Percentiles rank a stretch among this genome's conserved stretches.
Evolutionary conservation across 352 stramenopile genomes (phyloP).

Genomic region (Saprolegnia diclina): DNA sequence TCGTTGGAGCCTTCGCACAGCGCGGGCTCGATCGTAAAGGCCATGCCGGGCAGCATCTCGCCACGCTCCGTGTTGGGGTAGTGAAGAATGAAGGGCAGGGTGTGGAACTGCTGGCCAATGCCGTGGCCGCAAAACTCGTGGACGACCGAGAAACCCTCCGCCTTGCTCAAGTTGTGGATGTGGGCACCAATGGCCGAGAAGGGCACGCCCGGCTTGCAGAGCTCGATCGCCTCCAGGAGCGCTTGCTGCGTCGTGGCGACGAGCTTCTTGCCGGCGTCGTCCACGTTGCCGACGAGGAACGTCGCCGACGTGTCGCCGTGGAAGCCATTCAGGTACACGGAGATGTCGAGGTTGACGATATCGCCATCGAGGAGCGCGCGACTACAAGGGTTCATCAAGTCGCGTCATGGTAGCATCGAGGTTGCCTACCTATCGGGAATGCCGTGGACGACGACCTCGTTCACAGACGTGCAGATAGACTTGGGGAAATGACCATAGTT

Average conservation of each 20-base stretch:
- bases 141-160: conserved; percentile 75
- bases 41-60: conserved; percentile 89
- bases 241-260: conserved; percentile 83
- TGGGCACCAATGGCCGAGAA: conserved; percentile 93
- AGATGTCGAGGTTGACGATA: conserved; percentile 97
- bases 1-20: conserved; percentile 88
- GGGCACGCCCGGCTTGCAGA: conserved; percentile 88
- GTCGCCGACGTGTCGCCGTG: conserved; percentile 98
- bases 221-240: conserved; percentile 82
- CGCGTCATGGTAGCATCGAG: not conserved
- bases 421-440: conserved; percentile 87
- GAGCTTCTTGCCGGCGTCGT: conserved; percentile 80
- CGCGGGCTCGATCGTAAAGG: conserved; percentile 99
- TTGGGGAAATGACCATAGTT: conserved; percentile 94
- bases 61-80: conserved; percentile 78
- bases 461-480: conserved; percentile 93
- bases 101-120: conserved; percentile 94
- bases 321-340: conserved; percentile 89
- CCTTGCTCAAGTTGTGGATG: conserved; percentile 86
- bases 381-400: conserved; percentile 26
- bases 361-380: conserved; percentile 87
- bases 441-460: conserved; percentile 96
- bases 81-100: conserved; percentile 92
- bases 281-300: conserved; percentile 91
- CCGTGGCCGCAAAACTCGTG: conserved; percentile 95